Base-by-base conservation (phyloP, 192 early-diverging fungal genomes). In the Chytriomyces sp. region DNA sequence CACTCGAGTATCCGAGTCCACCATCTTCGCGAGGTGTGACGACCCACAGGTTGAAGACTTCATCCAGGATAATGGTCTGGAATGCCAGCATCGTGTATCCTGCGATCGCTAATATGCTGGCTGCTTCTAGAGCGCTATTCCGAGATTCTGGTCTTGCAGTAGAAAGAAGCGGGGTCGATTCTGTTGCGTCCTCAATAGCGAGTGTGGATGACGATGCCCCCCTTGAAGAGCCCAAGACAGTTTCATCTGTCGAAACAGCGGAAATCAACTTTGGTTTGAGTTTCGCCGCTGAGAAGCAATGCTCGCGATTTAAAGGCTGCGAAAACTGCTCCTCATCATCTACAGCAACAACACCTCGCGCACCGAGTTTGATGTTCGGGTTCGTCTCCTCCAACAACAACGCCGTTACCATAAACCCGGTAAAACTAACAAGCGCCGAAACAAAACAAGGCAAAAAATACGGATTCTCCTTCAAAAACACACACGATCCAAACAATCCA, bases 401-500 rank as follows among this genome's bases (percentile, higher is more conserved):
- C 28, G 67, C 74, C 35, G 90, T 92, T n/a, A 92, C 71, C 0
- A 90, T 61, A 28, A 92, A 85, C 5, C 92, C 92, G 65, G 89
- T 67, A 2, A 91, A 26, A n/a, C 89, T 87, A 8, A 92, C 79
- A 10, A 86, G 50, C 6, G 90, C 83, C 9, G 89, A 89, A 7
- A 92, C 82, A 46, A 92, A 69, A 65, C 95, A 95, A 5, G 95
- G 95, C 5, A 97, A 88, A 61, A 94, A 85, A 67, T 96, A 97
- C 0, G 96, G 96, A 64, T 89, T 92, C 3, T 75, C 46, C 45
- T 77, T 81, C 26, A 95, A 88, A 59, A 95, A 86, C 13, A 57
- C 53, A 3, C 92, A 92, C 0, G 88, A 68, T 23, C 78, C 73
- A 73, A 84, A 82, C 44, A 80, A 16, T 28, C 13, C 35, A 5